Percentiles rank a stretch among this genome's conserved stretches.
phyloP scores from a whole-genome alignment of 306 rosid genomes.

The Rubus parviflorus region DNA sequence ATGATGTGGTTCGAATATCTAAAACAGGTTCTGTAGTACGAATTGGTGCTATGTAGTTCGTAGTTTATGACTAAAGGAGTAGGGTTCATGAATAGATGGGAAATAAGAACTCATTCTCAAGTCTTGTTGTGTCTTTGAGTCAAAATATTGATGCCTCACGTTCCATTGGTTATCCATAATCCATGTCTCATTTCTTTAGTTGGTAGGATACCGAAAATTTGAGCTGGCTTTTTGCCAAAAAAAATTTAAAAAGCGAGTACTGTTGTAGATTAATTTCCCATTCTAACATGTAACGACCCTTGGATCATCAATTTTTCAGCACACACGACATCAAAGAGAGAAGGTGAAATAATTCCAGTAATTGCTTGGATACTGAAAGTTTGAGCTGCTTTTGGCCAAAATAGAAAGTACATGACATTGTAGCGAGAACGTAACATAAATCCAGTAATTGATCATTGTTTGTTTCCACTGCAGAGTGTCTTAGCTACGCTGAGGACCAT shows the following conservation, averaged over 20 bases:
- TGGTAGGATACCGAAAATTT: neutral
- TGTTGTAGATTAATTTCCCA: neutral
- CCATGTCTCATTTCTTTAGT: neutral
- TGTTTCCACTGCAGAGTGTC: slow-evolving; percentile 49
- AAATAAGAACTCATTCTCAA: neutral
- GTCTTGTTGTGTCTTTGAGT: neutral
- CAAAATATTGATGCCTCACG: neutral
- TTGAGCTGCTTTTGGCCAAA: neutral
- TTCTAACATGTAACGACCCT: neutral
- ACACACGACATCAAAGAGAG: neutral
- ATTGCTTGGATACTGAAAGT: neutral
- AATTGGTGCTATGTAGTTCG: neutral
- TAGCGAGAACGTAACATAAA: neutral
- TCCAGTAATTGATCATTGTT: neutral
- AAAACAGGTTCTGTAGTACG: neutral
- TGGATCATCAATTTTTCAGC: neutral
- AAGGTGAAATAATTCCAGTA: neutral
- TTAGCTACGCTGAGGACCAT: slow-evolving; percentile 65
- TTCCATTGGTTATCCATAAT: neutral
- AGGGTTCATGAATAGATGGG: neutral
- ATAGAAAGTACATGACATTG: neutral
- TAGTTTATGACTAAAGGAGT: neutral
- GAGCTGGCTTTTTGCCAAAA: neutral
- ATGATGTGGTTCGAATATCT: neutral
- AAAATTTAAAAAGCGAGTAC: neutral